A percentile compares a stretch with the other conserved stretches of the same genome.
phyloP scores from a whole-genome alignment of 805 yeast species.

The Lachancea meyersii region DNA sequence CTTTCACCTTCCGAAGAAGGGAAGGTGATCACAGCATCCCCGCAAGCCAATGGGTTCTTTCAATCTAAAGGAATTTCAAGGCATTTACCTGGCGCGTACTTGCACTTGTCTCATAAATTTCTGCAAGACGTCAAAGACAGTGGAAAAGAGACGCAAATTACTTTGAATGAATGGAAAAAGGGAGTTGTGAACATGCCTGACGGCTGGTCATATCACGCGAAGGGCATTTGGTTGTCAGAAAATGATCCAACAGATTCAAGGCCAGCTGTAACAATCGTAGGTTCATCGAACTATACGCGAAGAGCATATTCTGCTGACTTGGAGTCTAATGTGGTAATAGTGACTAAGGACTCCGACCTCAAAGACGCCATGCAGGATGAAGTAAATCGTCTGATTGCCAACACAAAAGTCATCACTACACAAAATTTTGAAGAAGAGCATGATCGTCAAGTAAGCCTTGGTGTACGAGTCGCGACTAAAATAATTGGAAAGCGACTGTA shows the following conservation, averaged over 20 bases:
- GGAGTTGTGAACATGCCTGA: conserved; percentile 74
- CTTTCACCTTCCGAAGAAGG: conserved; percentile 42
- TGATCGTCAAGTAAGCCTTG: conserved; percentile 54
- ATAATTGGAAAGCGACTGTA: conserved; percentile 52
- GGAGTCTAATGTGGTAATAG: conserved; percentile 76
- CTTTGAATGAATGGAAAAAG: conserved; percentile 75
- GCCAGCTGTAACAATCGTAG: conserved; percentile 77
- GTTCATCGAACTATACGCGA: conserved; percentile 89
- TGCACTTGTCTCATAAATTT: conserved; percentile 66
- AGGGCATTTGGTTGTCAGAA: conserved; percentile 79
- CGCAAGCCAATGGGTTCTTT: conserved; percentile 90
- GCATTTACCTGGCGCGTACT: conserved; percentile 80
- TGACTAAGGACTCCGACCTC: conserved; percentile 61
- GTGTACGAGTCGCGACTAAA: conserved; percentile 63
- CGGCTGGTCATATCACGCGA: conserved; percentile 98
- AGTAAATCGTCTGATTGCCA: conserved; percentile 48
- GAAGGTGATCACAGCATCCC: conserved; percentile 81
- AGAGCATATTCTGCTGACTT: conserved; percentile 83
- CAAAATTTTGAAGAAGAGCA: conserved; percentile 56
- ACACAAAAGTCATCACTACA: conserved; percentile 48
- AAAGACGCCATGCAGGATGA: conserved; percentile 55
- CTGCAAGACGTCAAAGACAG: conserved; percentile 43
- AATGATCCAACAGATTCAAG: conserved; percentile 34
- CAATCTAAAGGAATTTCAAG: conserved; percentile 75
- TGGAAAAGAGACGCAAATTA: conserved; percentile 42